Conservation (phyloP, 148 eudicot genomes). For the Chenopodium album region DNA sequence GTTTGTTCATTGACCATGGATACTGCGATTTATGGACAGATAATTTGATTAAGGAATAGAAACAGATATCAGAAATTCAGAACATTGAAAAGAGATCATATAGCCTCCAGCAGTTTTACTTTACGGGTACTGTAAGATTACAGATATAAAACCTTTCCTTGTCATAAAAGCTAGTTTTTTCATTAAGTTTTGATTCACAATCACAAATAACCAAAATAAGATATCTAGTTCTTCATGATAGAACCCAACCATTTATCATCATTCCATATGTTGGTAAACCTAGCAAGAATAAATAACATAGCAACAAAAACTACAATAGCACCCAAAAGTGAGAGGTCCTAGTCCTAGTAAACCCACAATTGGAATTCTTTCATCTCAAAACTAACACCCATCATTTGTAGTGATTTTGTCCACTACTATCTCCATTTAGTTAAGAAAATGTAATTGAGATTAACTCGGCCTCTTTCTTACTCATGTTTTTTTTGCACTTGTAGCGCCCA, state of each 20-base stretch:
- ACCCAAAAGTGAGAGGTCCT: no score
- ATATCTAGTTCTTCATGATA: neutral
- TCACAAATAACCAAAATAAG: neutral
- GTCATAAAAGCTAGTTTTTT: neutral
- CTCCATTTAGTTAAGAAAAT: neutral
- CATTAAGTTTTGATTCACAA: neutral
- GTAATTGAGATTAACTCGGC: neutral
- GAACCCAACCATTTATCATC: no score
- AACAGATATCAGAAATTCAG: neutral
- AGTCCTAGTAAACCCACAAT: no score
- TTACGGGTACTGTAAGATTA: neutral
- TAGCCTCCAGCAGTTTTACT: neutral
- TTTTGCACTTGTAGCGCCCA: no score
- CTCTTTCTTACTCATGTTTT: no score
- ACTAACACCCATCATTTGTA: no score
- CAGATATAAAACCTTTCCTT: neutral
- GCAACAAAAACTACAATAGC: no score
- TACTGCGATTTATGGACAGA: conserved; percentile 41
- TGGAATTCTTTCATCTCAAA: no score
- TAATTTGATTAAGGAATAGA: neutral
- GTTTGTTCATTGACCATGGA: conserved; percentile 59
- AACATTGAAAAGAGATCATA: neutral
- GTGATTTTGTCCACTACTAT: neutral
- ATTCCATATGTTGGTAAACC: no score
- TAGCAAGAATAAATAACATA: no score